Base-by-base conservation (phyloP, 371 early-diverging fungal species). In the Coemansia sp. region DNA sequence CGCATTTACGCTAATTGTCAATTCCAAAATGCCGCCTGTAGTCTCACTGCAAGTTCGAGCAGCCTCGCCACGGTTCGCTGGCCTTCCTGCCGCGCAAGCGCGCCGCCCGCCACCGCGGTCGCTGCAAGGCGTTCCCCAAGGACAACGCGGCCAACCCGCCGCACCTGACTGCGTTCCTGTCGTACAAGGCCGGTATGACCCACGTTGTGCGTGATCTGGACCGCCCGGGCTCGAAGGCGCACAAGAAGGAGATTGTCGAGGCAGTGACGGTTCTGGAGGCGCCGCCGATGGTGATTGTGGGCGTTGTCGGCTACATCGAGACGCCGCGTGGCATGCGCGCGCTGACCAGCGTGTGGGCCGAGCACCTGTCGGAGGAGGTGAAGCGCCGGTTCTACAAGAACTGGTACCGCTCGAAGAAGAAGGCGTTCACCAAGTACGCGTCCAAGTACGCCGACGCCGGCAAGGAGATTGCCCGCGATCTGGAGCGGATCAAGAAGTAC, bases 161-260 rank as follows among this genome's bases (percentile, higher is more conserved):
- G 70, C 99, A 99, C 87, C 84, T 99, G 81, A 98, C 99, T 59
- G 99, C 96, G 77, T 99, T 98, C 91, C 83, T 99, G 80, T 98
- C 92, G 73, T 99, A 99, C 93, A 99, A 99, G 93, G 99, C 97
- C 62, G 99, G 99, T 82, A 99, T 99, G 99, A 97, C 99, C 81
- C 99, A 99, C 87, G 90, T 99, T 78, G 96, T 99, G 69, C 93
- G 99, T 77, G 98, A 97, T 82, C 83, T 97, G 80, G 96, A 96
- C 80, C 91, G 96, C 81, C 96, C 97, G 68, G 96, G 95, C 65
- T 94, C 97, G 86, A 97, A 98, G 90, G 91, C 93, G 88, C 92
- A 98, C 93, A 98, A 96, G 94, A 96, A 96, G 91, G 99, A 99
- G 86, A 87, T 99, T 52, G 94, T 99, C 77, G 99, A 99, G 86